phyloP scores from a whole-genome alignment of 345 rosid species.

The Aquilaria sinensis region DNA sequence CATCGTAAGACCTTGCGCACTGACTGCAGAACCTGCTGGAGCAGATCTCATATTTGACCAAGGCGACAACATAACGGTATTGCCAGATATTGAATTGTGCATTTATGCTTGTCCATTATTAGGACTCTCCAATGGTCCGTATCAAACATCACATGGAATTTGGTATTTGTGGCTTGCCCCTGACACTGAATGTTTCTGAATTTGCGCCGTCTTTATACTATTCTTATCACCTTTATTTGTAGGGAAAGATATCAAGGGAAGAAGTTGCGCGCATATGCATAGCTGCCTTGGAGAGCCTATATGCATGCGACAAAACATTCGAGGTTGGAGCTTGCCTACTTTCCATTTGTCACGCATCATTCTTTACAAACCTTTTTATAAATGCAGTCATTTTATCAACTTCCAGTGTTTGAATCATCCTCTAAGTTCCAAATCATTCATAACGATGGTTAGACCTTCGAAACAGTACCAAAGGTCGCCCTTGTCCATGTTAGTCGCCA shows the following conservation, averaged over 20 bases:
- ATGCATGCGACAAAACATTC: conserved; percentile 79
- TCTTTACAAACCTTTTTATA: too few species aligned
- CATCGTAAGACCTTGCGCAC: conserved; percentile 86
- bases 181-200: too few species aligned
- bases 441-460: too few species aligned
- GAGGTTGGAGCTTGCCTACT: conserved; percentile 38
- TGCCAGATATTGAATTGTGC: not conserved
- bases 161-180: too few species aligned
- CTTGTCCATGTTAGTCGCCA: too few species aligned
- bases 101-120: conserved; percentile 3
- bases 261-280: conserved; percentile 86
- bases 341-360: too few species aligned
- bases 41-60: conserved; percentile 90
- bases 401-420: too few species aligned
- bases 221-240: conserved; percentile 2
- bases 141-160: too few species aligned
- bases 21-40: conserved; percentile 97
- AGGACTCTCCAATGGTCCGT: not conserved
- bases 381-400: too few species aligned
- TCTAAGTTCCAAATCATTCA: too few species aligned
- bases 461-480: too few species aligned
- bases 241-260: conserved; percentile 96
- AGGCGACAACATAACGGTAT: conserved; percentile 88
- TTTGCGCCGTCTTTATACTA: not conserved
- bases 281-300: conserved; percentile 76